Evolutionary conservation across 371 early-diverging fungal species (phyloP).

Genomic region (Dichotomocladium elegans): DNA sequence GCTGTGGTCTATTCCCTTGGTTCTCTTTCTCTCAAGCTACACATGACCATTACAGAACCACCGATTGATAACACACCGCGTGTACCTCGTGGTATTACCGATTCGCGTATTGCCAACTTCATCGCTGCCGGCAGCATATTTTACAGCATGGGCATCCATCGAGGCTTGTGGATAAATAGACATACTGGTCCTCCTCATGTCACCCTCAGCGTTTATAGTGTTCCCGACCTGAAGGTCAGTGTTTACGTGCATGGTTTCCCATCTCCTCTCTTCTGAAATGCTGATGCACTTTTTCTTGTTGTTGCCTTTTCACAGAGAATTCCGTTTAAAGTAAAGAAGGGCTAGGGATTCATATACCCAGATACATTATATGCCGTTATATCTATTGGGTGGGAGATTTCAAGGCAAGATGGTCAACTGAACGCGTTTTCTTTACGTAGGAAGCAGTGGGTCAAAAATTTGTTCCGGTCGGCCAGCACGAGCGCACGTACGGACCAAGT

Average conservation of each 20-base stretch:
- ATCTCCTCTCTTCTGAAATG: too few species aligned
- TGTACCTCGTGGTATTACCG: slow-evolving; percentile 32
- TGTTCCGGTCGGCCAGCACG: slow-evolving; percentile 20
- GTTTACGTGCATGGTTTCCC: too few species aligned
- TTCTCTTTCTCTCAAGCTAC: background rate
- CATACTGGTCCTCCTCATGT: slow-evolving; percentile 33
- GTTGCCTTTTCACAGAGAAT: slow-evolving; percentile 38
- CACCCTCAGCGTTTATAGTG: slow-evolving; percentile 59
- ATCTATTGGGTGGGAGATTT: too few species aligned
- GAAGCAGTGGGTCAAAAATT: slow-evolving; percentile 39
- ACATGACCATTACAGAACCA: slow-evolving; percentile 7
- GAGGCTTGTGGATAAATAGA: slow-evolving; percentile 26
- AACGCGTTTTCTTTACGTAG: slow-evolving; percentile 13
- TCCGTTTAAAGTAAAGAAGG: slow-evolving; percentile 36
- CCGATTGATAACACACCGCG: slow-evolving; percentile 34
- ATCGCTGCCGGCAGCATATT: slow-evolving; percentile 36
- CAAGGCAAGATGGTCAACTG: too few species aligned
- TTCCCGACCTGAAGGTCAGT: slow-evolving; percentile 67
- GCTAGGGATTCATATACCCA: too few species aligned
- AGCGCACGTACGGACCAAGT: slow-evolving; percentile 38
- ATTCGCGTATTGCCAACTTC: slow-evolving; percentile 42
- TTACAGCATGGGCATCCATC: slow-evolving; percentile 43
- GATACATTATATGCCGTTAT: too few species aligned
- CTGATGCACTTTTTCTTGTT: too few species aligned
- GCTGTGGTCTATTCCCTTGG: background rate